Evolutionary conservation across 371 early-diverging fungal genomes (phyloP).

Genomic region (Lichtheimia ramosa): DNA sequence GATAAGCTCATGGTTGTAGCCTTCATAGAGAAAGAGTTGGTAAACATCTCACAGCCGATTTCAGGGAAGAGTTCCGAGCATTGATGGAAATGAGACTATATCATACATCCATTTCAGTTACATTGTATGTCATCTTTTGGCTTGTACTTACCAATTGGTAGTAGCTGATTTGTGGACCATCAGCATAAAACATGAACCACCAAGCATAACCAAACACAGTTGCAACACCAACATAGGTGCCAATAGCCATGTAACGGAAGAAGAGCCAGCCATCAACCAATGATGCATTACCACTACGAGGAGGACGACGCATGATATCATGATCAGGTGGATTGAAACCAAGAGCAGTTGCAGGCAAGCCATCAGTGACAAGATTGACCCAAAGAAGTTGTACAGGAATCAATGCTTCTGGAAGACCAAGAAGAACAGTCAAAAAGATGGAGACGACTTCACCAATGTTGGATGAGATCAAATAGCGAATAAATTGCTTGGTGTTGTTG

Average conservation of each 20-base stretch:
- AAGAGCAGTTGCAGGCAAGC: slow-evolving; percentile 63
- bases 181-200: slow-evolving; percentile 92
- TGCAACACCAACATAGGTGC: slow-evolving; percentile 90
- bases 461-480: slow-evolving; percentile 94
- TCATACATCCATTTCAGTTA: no score
- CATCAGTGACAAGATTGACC: slow-evolving; percentile 97
- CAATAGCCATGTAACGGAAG: slow-evolving; percentile 91
- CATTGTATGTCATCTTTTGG: no score
- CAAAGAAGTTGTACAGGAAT: slow-evolving; percentile 97
- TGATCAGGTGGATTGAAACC: slow-evolving; percentile 98
- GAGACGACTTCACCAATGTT: slow-evolving; percentile 87
- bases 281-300: slow-evolving; percentile 84
- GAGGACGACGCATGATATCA: slow-evolving; percentile 92
- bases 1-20: slow-evolving; percentile 96
- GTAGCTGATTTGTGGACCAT: slow-evolving; percentile 87
- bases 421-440: slow-evolving; percentile 92
- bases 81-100: slow-evolving; percentile 84
- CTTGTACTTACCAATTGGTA: slow-evolving; percentile 70
- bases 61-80: slow-evolving; percentile 85
- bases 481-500: slow-evolving; percentile 97
- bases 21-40: slow-evolving; percentile 73
- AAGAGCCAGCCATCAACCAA: slow-evolving; percentile 93
- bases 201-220: slow-evolving; percentile 97
- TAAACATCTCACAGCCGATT: slow-evolving; percentile 91
- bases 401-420: slow-evolving; percentile 95